These are phyloP conservation scores for Pseudonectria foliicola DNA, from an alignment of 2,329 filamentous ascomycete genomes.

Conservation along the genomic window DNA sequence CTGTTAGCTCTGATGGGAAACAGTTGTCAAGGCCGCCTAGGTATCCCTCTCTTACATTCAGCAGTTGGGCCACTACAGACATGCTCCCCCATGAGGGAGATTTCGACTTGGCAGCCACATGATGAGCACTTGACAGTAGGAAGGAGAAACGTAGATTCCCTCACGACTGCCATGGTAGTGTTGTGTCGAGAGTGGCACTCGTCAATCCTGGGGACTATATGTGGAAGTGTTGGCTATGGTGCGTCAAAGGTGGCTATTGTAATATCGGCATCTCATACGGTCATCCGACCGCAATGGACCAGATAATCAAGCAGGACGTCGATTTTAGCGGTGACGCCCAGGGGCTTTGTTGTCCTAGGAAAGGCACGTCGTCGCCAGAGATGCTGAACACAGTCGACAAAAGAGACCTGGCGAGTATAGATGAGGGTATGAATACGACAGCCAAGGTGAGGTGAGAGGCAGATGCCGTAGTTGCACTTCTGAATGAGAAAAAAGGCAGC, in stretches of 20 bases:
- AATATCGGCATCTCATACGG: too few species aligned
- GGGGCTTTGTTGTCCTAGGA: too few species aligned
- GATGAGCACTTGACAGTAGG: slow-evolving; percentile 83
- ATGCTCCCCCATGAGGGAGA: slow-evolving; percentile 81
- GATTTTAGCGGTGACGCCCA: too few species aligned
- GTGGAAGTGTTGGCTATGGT: slow-evolving; percentile 2
- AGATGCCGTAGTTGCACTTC: too few species aligned
- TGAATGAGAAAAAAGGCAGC: too few species aligned
- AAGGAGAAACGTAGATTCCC: slow-evolving; percentile 59
- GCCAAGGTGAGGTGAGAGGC: too few species aligned
- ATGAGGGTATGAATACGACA: too few species aligned
- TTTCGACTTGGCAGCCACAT: slow-evolving; percentile 71
- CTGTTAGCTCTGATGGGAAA: not conserved
- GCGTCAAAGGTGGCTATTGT: not conserved
- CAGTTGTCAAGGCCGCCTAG: slow-evolving; percentile 3
- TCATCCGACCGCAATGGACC: too few species aligned
- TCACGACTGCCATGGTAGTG: slow-evolving; percentile 41
- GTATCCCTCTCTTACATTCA: slow-evolving; percentile 33
- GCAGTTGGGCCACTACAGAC: slow-evolving; percentile 51
- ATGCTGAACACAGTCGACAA: too few species aligned
- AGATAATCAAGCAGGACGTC: too few species aligned
- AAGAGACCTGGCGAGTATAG: too few species aligned
- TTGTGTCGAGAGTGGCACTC: not conserved
- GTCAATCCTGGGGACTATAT: slow-evolving; percentile 2
- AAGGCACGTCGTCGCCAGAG: too few species aligned